Base-by-base conservation (phyloP, 257 asterid species). In the Lithospermum erythrorhizon region DNA sequence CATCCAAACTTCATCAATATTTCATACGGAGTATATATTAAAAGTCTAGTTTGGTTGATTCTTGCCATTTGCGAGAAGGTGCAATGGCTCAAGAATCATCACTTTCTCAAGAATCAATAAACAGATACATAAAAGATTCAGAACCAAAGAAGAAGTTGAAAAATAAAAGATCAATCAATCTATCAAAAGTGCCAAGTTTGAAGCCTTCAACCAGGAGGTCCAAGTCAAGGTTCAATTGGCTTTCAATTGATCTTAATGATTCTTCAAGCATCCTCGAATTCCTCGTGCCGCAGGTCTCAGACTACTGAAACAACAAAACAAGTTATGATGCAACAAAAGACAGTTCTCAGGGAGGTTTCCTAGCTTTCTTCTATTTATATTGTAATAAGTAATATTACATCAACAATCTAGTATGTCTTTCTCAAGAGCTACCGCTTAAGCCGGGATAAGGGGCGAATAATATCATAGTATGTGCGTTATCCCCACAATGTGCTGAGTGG, bases 271-370 rank as follows among this genome's bases (percentile, higher is more conserved):
- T 17, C 32, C 66, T 78, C 76, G 77, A n/a, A 78, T 69, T 80
- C 81, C 61, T 62, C 73, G 55, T n/a, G 84, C 78, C 79, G 77
- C 86, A 64, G 73, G 86, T 2, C 89, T 85, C 59, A 27, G 32
- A 71, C 63, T n/a, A 63, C 54, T 73, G 76, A 62, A 70, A 61
- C 76, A 24, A 71, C 80, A 9, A 63, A 48, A 70, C n/a, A n/a
- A 74, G 79, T 63, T 78, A 64, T 58, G 70, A 68, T 68, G 73
- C 79, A 49, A 82, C 73, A 68, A 77, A 71, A 65, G 90, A 75
- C 67, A 69, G 27, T 58, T 77, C 75, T 65, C 76, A 59, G 71
- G 97, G 78, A 69, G 69, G 80, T 78, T 62, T 37, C n/a, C n/a
- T 37, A 9, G 52, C 23, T 55, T 15, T 55, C 51, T 32, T 57